A percentile compares a stretch with the other conserved stretches of the same genome.
These are phyloP conservation scores for Quercus variabilis DNA, from an alignment of 306 rosid species.

Conservation along the genomic window DNA sequence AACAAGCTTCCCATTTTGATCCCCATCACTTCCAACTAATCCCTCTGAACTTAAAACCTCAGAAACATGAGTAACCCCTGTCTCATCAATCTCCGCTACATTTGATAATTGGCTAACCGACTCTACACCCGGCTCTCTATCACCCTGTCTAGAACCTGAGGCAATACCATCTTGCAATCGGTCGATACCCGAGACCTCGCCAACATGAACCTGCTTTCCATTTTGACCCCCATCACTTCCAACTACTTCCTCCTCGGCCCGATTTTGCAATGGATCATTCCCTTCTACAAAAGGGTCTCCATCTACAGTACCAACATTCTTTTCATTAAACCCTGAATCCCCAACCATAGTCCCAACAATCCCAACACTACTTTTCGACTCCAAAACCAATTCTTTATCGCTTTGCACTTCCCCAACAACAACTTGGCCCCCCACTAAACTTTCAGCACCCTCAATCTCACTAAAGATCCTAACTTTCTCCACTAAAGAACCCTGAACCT, in stretches of 20 bases:
- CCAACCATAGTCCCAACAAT: background rate
- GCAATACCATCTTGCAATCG: constrained; percentile 16
- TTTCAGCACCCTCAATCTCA: constrained; percentile 18
- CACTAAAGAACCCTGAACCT: constrained; percentile 18
- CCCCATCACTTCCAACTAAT: background rate
- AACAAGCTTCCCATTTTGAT: background rate
- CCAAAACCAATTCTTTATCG: constrained; percentile 21
- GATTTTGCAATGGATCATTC: no score
- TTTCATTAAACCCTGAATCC: background rate
- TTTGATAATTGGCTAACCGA: constrained; percentile 13
- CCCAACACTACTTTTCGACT: constrained; percentile 14
- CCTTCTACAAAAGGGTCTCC: constrained; percentile 2
- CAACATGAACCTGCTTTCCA: constrained; percentile 2
- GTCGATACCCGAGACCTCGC: background rate
- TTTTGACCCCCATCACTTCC: background rate
- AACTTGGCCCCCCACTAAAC: constrained; percentile 8
- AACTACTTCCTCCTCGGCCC: no score
- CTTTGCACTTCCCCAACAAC: constrained; percentile 5
- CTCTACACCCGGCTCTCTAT: constrained; percentile 7
- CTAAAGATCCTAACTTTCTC: background rate
- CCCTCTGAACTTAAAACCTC: constrained; percentile 4
- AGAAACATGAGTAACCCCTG: background rate
- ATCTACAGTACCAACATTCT: background rate
- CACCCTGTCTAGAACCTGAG: background rate
- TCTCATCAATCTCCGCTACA: background rate